Percentiles rank a stretch among this genome's conserved stretches.
Conservation (phyloP, 2,329 filamentous ascomycete genomes). For the Alternaria atra region DNA sequence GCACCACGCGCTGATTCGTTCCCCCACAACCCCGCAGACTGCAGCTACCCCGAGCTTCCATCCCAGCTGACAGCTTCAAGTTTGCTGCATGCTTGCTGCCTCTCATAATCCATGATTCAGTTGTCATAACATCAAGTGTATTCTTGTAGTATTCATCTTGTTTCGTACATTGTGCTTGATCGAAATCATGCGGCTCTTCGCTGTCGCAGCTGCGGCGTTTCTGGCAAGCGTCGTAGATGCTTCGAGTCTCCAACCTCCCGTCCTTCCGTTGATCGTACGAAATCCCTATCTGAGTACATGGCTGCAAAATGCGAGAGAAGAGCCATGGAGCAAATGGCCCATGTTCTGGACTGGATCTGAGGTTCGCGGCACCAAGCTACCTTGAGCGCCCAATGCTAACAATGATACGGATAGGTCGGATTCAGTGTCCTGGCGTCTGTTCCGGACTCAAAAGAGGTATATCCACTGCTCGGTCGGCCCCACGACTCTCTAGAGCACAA, state of each 20-base stretch:
- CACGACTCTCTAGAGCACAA: conserved; percentile 66
- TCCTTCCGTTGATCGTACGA: conserved; percentile 61
- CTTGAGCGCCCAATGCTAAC: conserved; percentile 20
- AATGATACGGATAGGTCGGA: conserved; percentile 58
- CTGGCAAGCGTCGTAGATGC: conserved; percentile 57
- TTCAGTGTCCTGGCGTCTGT: conserved; percentile 70
- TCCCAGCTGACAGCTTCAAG: conserved; percentile 29
- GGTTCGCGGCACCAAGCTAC: conserved; percentile 44
- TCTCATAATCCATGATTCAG: neutral
- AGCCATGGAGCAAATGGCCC: conserved; percentile 85
- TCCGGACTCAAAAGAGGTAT: conserved; percentile 67
- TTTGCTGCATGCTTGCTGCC: neutral
- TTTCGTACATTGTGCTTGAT: neutral
- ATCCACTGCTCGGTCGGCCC: conserved; percentile 70
- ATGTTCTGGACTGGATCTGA: conserved; percentile 82
- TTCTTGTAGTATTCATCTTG: neutral
- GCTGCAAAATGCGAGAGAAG: conserved; percentile 72
- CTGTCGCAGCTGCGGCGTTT: conserved; percentile 41
- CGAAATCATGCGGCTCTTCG: conserved; percentile 40
- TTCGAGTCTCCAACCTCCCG: conserved; percentile 64
- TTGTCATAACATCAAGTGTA: conserved; percentile 4
- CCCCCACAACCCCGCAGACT: conserved; percentile 32
- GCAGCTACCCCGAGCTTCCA: conserved; percentile 30
- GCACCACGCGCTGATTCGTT: conserved; percentile 37
- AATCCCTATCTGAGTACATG: conserved; percentile 63